A percentile compares a stretch with the other conserved stretches of the same genome.
Conservation (phyloP, 2,329 filamentous ascomycete genomes). For the Clonostachys sp. region DNA sequence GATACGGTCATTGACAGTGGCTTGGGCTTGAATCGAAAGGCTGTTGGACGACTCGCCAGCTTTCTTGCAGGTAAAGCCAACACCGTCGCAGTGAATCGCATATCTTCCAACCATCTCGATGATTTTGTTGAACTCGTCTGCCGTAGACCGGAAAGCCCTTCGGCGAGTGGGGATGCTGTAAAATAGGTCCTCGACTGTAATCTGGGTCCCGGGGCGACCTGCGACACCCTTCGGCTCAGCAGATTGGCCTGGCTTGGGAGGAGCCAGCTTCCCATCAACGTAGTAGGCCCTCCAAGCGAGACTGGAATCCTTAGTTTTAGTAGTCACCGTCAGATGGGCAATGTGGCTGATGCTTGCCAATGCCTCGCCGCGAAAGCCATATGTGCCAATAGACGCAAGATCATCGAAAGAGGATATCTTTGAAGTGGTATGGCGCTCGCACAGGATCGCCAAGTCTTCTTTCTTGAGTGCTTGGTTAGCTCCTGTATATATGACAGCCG, state of each 20-base stretch:
- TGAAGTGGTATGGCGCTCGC: conserved; percentile 94
- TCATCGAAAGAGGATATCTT: conserved; percentile 95
- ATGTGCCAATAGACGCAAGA: conserved; percentile 82
- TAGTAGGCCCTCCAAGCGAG: conserved; percentile 92
- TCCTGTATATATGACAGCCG: not conserved
- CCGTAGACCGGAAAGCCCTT: conserved; percentile 82
- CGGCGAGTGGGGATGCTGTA: conserved; percentile 91
- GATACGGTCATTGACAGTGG: conserved; percentile 75
- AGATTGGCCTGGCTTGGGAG: conserved; percentile 82
- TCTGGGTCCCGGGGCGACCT: conserved; percentile 86
- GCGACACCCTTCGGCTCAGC: conserved; percentile 84
- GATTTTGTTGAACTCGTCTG: conserved; percentile 97
- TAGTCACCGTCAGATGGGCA: conserved; percentile 91
- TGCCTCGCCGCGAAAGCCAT: conserved; percentile 96
- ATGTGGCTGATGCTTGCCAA: conserved; percentile 98
- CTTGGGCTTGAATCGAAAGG: conserved; percentile 71
- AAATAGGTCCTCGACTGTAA: conserved; percentile 94
- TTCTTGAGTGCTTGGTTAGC: conserved; percentile 46
- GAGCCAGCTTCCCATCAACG: conserved; percentile 72
- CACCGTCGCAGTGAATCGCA: conserved; percentile 84
- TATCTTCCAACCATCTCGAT: conserved; percentile 92
- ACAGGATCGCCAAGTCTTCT: conserved; percentile 87
- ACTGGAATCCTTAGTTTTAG: conserved; percentile 81
- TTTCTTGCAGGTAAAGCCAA: conserved; percentile 96
- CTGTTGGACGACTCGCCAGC: conserved; percentile 82